Evolutionary conservation across 331 rosid genomes (phyloP).

Genomic region (Saraca asoca): DNA sequence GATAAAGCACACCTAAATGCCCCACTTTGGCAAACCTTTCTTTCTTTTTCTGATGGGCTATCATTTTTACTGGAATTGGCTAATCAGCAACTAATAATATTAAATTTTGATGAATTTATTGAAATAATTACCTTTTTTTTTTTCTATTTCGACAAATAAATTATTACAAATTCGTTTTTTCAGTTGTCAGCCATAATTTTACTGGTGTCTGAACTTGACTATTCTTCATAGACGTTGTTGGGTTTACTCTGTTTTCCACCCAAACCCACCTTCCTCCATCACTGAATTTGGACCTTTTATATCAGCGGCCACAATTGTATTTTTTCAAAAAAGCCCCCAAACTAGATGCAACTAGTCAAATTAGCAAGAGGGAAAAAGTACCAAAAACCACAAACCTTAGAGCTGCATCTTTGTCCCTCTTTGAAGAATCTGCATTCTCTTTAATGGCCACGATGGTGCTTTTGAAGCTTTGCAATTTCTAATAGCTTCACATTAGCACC

Average conservation of each 20-base stretch:
- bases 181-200: background rate
- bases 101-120: background rate
- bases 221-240: slow-evolving; percentile 27
- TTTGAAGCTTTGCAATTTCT: slow-evolving; percentile 23
- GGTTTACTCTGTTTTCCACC: slow-evolving; percentile 31
- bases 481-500: slow-evolving; percentile 16
- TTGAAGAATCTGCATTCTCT: background rate
- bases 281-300: slow-evolving; percentile 37
- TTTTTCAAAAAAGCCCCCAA: background rate
- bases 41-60: slow-evolving; percentile 7
- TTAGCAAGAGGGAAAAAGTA: background rate
- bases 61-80: background rate
- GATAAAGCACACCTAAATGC: background rate
- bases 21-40: background rate
- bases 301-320: slow-evolving; percentile 14
- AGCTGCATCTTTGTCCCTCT: slow-evolving; percentile 1
- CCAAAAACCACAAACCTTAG: slow-evolving; percentile 10
- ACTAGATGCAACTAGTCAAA: slow-evolving; percentile 4
- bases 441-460: slow-evolving; percentile 36
- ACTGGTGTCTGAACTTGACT: slow-evolving; percentile 33
- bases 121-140: background rate
- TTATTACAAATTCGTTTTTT: slow-evolving; percentile 4
- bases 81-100: background rate
- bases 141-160: background rate
- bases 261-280: slow-evolving; percentile 29